Evolutionary conservation across 306 rosid species (phyloP), one percentile per base, ranked within the genome.

Genomic region (Corylus heterophylla): DNA sequence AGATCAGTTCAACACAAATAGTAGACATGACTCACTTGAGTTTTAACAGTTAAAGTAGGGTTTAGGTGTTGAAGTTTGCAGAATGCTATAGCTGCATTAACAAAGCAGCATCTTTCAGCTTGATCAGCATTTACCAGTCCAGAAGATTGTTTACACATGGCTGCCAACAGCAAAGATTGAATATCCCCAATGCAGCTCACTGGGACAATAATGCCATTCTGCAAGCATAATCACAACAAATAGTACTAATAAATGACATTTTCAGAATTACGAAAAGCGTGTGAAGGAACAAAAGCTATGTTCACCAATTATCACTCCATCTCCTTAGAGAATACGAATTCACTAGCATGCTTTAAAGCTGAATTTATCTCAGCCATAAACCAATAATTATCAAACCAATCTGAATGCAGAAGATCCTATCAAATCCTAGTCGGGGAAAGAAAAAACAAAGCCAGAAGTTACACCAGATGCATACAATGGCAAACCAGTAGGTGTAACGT

Each of bases 51-150:
- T 55, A 81, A 80, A 50, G 80, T 83, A 51, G 62, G 83, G 83
- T 80, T 81, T 76, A 92, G 94, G 79, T 95, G 98, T 85, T 95
- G 98, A 83, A 92, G 92, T 85, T 95, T 95, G 90, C 98, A 95
- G 87, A 95, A 91, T 6, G 88, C 87, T 80, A 89, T 87, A 78
- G 95, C 92, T 70, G 97, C 94, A 81, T 88, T 94, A 68, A 92
- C 88, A 75, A 94, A 92, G 87, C 95, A 94, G 88, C 86, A 78
- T 81, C 86, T 88, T 84, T 91, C 95, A 73, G 78, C 85, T 84
- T 89, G 89, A 80, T 87, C 97, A 66, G 87, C 86, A 78, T 52
- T 63, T 79, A 50, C 85, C 55, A 71, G 76, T 67, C 82, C 90
- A 17, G 90, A 82, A 84, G 92, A 78, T 76, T 86, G 91, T 90